Evolutionary conservation across 116 monocot genomes (phyloP), one percentile per base, ranked within the genome.

Genomic region (Zostera marina): DNA sequence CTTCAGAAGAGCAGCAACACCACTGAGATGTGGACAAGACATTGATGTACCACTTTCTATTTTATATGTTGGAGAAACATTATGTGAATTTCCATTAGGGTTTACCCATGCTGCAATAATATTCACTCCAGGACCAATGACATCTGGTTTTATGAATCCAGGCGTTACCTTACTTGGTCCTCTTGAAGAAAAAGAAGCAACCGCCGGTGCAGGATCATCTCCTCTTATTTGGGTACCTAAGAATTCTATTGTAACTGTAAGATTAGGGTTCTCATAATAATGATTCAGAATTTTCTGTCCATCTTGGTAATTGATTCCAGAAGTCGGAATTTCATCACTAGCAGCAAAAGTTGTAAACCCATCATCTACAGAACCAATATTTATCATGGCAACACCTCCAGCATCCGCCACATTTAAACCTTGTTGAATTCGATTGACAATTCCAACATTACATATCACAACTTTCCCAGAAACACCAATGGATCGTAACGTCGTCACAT

Each of bases 351-450:
- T 72, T 19, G 26, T 53, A 12, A 9, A 62, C 3, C 9, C n/a
- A 7, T 13, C 0, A 2, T 3, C 5, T 8, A n/a, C 2, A 0
- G 8, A 1, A 48, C 45, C 42, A 4, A 43, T 19, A 8, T 64
- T 41, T 14, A 71, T 64, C 71, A 71, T 71, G 17, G 44, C 71
- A 2, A 47, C 64, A 0, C 58, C 64, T 3, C 71, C 71, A 2
- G 71, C 71, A 0, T 19, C 12, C 21, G 53, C 54, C 17, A 65
- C 66, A 7, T 9, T 14, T 8, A 11, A 9, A 6, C 72, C 72
- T n/a, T 40, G 20, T 51, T 52, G 10, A 4, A 4, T 52, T 44
- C 11, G 16, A 22, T 0, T 8, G 0, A 44, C 51, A 0, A 24
- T 0, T 2, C 24, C 42, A 5, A 2, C 10, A 2, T 14, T 20